Evolutionary conservation across 805 yeast species (phyloP), one percentile per base, ranked within the genome.

Genomic region (Candida awuae): DNA sequence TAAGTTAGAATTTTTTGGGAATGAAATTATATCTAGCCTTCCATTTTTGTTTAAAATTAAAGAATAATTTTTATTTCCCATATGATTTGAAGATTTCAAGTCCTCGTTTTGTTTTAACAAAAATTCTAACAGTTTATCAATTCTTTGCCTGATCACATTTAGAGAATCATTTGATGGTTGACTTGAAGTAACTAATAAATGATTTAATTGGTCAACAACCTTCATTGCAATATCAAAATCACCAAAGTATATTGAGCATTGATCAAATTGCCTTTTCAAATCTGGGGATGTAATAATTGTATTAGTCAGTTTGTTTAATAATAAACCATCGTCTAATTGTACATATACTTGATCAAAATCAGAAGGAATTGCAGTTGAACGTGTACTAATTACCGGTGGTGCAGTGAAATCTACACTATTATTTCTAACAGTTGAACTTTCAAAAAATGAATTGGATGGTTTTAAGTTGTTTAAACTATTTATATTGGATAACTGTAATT

Each of bases 21-120:
- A 73, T 2, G 85, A 77, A 29, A 81, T 65, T 22, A 83, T 68
- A 56, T 84, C 94, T 49, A 80, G 65, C 55, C 79, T 37, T 60
- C 64, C 63, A 43, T 62, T 61, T 38, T 62, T 62, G 48, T 60
- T 60, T 29, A 60, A 41, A 35, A 61, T 59, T 38, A 62, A 43
- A 6, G 65, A 55, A 40, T 53, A 68, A 46, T 46, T 65, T 42
- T 58, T 66, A 21, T 62, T 59, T 3, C 50, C 38, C 14, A 50
- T 37, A 39, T 56, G 59, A 27, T 44, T 39, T 44, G 60, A 61
- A 12, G 62, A 61, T 29, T 54, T 59, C 31, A 67, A 63, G 42
- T 70, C 73, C 35, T 67, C 62, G 47, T 70, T 70, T 47, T 69
- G 69, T 32, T 65, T 59, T 25, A 68, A 56, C 35, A 70, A 52